These are phyloP conservation scores for Batrachochytrium dendrobatidis DNA, from an alignment of 371 early-diverging fungal genomes.

Conservation along the genomic window DNA sequence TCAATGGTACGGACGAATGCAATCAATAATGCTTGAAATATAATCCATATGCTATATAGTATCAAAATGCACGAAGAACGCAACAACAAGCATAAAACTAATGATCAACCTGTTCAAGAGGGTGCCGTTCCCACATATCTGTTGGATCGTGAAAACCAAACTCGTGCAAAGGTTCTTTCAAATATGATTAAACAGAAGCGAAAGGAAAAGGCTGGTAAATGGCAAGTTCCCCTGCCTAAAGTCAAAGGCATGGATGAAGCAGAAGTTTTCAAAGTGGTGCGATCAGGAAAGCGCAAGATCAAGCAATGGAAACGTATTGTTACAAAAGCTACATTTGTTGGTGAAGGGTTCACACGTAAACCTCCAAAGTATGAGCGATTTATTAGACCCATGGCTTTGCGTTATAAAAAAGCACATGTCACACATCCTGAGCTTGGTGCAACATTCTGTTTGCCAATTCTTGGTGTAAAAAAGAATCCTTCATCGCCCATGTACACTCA, in stretches of 20 bases:
- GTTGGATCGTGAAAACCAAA: constrained; percentile 97
- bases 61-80: constrained; percentile 96
- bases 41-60: too few relatives aligned
- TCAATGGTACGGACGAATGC: too few relatives aligned
- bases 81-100: constrained; percentile 77
- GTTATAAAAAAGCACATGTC: constrained; percentile 99
- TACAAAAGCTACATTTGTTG: constrained; percentile 99
- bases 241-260: constrained; percentile 98
- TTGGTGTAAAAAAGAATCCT: constrained; percentile 99
- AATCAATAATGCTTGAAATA: too few relatives aligned
- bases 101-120: constrained; percentile 75
- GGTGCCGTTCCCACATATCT: constrained; percentile 98
- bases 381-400: constrained; percentile 98
- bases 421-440: constrained; percentile 99
- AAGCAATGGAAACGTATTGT: constrained; percentile 99
- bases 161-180: constrained; percentile 92
- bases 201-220: constrained; percentile 99
- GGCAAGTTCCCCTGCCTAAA: constrained; percentile 97
- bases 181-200: constrained; percentile 99
- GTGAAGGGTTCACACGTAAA: constrained; percentile 98
- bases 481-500: constrained; percentile 96
- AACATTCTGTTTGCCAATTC: constrained; percentile 97
- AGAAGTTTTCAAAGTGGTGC: constrained; percentile 98
- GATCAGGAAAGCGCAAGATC: constrained; percentile 90
- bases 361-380: constrained; percentile 99